Evolutionary conservation across 192 early-diverging fungal genomes (phyloP), one percentile per base, ranked within the genome.

Genomic region (Backusella morwellensis): DNA sequence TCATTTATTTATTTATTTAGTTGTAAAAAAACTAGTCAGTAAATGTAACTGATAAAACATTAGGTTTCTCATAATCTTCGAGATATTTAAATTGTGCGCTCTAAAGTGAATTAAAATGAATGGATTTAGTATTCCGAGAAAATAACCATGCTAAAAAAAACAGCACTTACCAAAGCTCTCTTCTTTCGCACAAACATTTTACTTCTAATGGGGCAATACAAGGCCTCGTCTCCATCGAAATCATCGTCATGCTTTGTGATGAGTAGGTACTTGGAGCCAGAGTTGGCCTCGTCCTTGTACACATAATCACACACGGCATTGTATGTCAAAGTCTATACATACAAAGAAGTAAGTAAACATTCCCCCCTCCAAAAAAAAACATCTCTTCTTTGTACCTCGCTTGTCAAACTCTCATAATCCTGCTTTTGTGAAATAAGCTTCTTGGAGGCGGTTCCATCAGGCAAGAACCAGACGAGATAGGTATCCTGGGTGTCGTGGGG

Each of bases 301-400:
- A 73, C 77, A 56, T 84, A 84, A 50, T 84, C 82, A 50, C 82
- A 74, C 7, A 84, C 74, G 26, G 79, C 70, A n/a, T 84, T 73
- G 21, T 72, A 84, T 14, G 41, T 54, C 14, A 80, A 52, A 11
- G 79, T 70, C 72, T 84, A 54, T 52, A 35, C 19, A 69, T 54
- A 14, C 29, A 29, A 29, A 29, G 0, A 29, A 29, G 29, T 29
- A 29, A 29, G 29, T 29, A 29, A 29, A 29, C 1, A 29, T 29
- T 29, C 32, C 32, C 32, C 32, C 32, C 32, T n/a, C 32, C 32
- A 2, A 32, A 32, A 32, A 32, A 32, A 32, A 29, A 29, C 19
- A 69, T 54, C 6, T 56, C 52, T 56, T 54, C 17, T 17, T 19
- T 38, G 63, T 75, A 78, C 81, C 77, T 78, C 70, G 6, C 44